These are phyloP conservation scores for Globisporangium cylindrosporum DNA, from an alignment of 352 stramenopile species.

Conservation along the genomic window DNA sequence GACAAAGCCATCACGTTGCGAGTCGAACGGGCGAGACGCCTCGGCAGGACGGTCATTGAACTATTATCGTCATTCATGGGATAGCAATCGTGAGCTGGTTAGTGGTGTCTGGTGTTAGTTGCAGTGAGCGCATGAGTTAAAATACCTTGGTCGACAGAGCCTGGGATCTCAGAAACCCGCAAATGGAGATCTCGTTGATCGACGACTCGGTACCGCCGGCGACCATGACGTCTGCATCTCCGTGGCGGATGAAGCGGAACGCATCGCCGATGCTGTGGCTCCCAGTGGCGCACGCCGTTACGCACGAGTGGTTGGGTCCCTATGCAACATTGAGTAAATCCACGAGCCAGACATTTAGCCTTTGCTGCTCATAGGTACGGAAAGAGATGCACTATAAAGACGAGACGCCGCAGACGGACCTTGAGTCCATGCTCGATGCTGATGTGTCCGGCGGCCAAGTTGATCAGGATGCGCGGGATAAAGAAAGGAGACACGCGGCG, in stretches of 20 bases:
- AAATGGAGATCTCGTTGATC: constrained; percentile 93
- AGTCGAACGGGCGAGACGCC: constrained; percentile 95
- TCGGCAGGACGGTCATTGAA: constrained; percentile 92
- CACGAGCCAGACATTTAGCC: neutral
- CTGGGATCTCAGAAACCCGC: constrained; percentile 94
- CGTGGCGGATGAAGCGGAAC: constrained; percentile 82
- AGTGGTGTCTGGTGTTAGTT: neutral
- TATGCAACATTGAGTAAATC: constrained; percentile 13
- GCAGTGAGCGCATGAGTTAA: neutral
- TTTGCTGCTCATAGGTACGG: neutral
- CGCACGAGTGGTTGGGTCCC: constrained; percentile 96
- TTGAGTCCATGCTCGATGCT: constrained; percentile 90
- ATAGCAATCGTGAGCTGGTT: neutral
- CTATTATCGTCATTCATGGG: constrained; percentile 21
- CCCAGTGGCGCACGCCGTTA: constrained; percentile 96
- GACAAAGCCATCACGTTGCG: constrained; percentile 95
- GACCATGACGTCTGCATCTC: constrained; percentile 94
- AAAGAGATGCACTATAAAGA: neutral
- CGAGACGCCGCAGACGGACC: constrained; percentile 19
- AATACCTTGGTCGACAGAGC: constrained; percentile 90
- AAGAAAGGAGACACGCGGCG: constrained; percentile 93
- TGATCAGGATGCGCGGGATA: constrained; percentile 92
- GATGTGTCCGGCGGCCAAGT: constrained; percentile 91
- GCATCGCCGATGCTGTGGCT: constrained; percentile 96
- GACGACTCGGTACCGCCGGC: constrained; percentile 94